phyloP scores from a whole-genome alignment of 75 land plant genomes.

The Picea glauca region DNA sequence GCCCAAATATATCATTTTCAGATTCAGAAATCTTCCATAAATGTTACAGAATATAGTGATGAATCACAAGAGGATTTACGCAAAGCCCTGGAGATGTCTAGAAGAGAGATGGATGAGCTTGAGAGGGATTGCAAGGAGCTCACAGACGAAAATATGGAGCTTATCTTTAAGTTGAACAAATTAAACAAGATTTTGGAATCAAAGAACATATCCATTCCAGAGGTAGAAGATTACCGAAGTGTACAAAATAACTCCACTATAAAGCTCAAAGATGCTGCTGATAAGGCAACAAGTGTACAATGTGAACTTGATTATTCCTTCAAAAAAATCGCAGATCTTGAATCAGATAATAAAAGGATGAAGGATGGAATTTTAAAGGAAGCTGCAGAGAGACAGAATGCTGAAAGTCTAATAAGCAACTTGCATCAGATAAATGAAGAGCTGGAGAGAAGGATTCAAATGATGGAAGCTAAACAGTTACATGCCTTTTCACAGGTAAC shows the following conservation, averaged over 20 bases:
- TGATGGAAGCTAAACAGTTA: constrained; percentile 9
- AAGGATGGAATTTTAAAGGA: not conserved
- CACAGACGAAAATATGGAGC: constrained; percentile 73
- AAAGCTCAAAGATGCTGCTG: not conserved
- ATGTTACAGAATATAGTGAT: not conserved
- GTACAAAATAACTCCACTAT: not conserved
- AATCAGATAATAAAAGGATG: not conserved
- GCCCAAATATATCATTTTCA: constrained; percentile 18
- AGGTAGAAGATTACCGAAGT: constrained; percentile 4
- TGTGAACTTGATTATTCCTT: constrained; percentile 16
- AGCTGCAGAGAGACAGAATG: not conserved
- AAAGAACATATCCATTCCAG: not conserved
- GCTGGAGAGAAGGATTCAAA: not conserved
- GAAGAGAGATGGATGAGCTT: constrained; percentile 67
- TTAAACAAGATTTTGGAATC: constrained; percentile 14
- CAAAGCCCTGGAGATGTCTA: constrained; percentile 46
- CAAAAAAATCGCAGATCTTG: not conserved
- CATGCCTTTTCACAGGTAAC: not conserved
- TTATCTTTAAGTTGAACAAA: constrained; percentile 39
- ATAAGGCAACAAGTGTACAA: constrained; percentile 11
- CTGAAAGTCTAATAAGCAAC: not conserved
- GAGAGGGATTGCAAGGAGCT: constrained; percentile 81
- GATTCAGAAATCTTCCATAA: not conserved
- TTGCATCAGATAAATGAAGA: constrained; percentile 14
- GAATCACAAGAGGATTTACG: constrained; percentile 17